Evolutionary conservation across 2,329 filamentous ascomycete genomes (phyloP).

Genomic region (Sclerotinia trifoliorum): DNA sequence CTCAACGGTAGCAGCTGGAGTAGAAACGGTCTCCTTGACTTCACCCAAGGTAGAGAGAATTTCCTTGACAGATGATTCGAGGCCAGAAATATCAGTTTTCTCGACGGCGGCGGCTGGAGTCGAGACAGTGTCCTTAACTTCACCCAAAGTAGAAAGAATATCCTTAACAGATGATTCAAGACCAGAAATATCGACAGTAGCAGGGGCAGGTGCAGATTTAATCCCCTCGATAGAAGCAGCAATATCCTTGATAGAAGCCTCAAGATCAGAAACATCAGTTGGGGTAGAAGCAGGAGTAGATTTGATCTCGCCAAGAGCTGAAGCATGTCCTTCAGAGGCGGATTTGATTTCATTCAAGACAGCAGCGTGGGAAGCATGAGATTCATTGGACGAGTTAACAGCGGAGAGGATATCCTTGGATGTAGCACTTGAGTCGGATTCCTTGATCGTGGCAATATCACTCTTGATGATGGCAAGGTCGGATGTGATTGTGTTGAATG

Average conservation of each 20-base stretch:
- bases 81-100: conserved; percentile 24
- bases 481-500: conserved; percentile 31
- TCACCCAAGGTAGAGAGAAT: too few relatives aligned
- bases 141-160: too few relatives aligned
- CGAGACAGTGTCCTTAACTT: too few relatives aligned
- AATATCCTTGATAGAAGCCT: conserved; percentile 23
- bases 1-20: too few relatives aligned
- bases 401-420: conserved; percentile 30
- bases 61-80: background rate
- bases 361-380: conserved; percentile 29
- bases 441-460: conserved; percentile 29
- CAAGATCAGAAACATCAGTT: conserved; percentile 27
- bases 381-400: conserved; percentile 32
- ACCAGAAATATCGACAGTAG: conserved; percentile 27
- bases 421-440: conserved; percentile 27
- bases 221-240: conserved; percentile 23
- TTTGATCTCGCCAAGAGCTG: conserved; percentile 20
- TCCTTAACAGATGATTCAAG: background rate
- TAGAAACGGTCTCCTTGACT: too few relatives aligned
- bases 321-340: conserved; percentile 25
- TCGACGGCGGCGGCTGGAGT: too few relatives aligned
- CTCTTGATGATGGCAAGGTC: conserved; percentile 36
- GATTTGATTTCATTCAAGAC: conserved; percentile 31
- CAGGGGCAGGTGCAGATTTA: conserved; percentile 24
- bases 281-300: conserved; percentile 26